Base-by-base conservation (phyloP, 176 grass and related monocot genomes). In the Neostapfia colusana region DNA sequence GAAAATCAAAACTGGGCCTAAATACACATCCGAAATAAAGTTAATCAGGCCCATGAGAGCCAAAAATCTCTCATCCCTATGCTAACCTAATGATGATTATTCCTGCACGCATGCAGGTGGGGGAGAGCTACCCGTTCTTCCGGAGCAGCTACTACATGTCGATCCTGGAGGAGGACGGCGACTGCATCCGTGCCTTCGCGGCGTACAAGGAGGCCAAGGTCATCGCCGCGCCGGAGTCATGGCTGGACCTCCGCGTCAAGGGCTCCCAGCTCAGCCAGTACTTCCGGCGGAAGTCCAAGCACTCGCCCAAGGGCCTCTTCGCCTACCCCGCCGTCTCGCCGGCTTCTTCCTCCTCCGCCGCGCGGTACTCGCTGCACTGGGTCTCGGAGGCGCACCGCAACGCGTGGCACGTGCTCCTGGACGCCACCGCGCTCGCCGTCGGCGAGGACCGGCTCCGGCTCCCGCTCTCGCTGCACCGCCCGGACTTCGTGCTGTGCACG, bases 191-290 rank as follows among this genome's bases (percentile, higher is more conserved):
- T 14, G 81, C 79, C 7, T 93, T 93, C 39, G 90, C 90, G 11
- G 73, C 77, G 8, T 89, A 89, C 69, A 93, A 93, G 82, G 90
- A 93, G 40, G 50, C 90, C 6, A 93, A 84, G 63, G 80, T 93
- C 3, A 89, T 89, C 63, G 61, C 81, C 0, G 84, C 87, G 23
- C 90, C 90, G 40, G 90, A 89, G 81, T 78, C 87, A 0, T 93
- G 90, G 90, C 69, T 93, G 8, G 90, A 93, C 48, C 87, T 93
- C 11, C 76, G 90, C 34, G 89, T 93, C 87, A 93, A 93, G 72
- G 90, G 90, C 12, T 93, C 90, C 1, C 90, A 93, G 77, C 77
- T 93, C 72, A 93, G 87, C 84, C 90, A 93, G 73, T 93, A 89
- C 77, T 89, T 93, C 84, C 76, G 90, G 6, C 81, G 90, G 72